phyloP scores from a whole-genome alignment of 2,329 filamentous ascomycete genomes.

The Pyrenochaeta sp. region DNA sequence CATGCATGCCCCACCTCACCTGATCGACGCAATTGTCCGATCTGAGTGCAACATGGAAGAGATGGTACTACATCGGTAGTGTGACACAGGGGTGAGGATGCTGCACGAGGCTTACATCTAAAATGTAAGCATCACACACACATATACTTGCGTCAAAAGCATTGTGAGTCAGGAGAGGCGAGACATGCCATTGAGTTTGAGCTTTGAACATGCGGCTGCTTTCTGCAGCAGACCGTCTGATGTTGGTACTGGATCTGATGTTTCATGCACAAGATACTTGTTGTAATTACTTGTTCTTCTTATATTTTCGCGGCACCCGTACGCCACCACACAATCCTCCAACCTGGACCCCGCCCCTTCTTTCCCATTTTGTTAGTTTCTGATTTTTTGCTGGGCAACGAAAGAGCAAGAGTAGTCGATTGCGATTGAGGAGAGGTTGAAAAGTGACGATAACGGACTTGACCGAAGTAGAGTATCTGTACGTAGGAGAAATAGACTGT shows the following conservation, averaged over 20 bases:
- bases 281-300: background rate
- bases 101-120: slow-evolving; percentile 1
- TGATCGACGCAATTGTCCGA: slow-evolving; percentile 5
- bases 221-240: background rate
- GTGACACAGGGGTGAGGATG: slow-evolving; percentile 1
- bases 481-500: too few species aligned
- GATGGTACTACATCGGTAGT: slow-evolving; percentile 9
- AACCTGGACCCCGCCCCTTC: too few species aligned
- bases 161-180: background rate
- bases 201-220: background rate
- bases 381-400: too few species aligned
- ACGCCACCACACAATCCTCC: too few species aligned
- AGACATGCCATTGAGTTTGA: background rate
- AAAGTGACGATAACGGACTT: too few species aligned
- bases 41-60: slow-evolving; percentile 6
- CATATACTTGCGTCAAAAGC: background rate
- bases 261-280: background rate
- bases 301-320: background rate
- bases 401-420: too few species aligned
- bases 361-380: too few species aligned
- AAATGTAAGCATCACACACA: slow-evolving; percentile 2
- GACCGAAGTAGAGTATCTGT: too few species aligned
- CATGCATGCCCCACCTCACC: slow-evolving; percentile 19
- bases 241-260: background rate
- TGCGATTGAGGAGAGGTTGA: too few species aligned